Evolutionary conservation across 2,329 filamentous ascomycete species (phyloP).

Genomic region (Juglanconis sp.): DNA sequence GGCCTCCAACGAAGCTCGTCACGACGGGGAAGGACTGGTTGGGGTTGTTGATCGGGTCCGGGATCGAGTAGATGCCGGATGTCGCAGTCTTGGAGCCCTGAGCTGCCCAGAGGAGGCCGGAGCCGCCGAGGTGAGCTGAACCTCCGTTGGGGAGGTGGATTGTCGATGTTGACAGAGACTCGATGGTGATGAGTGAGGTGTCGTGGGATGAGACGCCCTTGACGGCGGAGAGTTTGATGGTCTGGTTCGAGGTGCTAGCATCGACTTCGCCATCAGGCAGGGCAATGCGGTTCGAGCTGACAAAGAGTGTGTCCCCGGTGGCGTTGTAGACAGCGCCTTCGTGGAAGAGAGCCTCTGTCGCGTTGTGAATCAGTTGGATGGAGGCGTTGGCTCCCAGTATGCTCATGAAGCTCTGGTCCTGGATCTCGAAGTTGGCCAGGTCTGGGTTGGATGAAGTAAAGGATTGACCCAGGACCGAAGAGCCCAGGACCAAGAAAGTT

Average conservation of each 20-base stretch:
- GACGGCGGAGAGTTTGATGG: slow-evolving; percentile 10
- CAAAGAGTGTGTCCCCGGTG: slow-evolving; percentile 7
- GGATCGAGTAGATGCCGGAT: slow-evolving; percentile 14
- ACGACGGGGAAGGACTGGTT: slow-evolving; percentile 28
- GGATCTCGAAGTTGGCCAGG: slow-evolving; percentile 13
- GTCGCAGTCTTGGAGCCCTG: slow-evolving; percentile 15
- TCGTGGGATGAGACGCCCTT: slow-evolving; percentile 10
- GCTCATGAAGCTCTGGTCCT: slow-evolving; percentile 9
- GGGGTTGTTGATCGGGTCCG: slow-evolving; percentile 13
- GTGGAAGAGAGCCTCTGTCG: slow-evolving; percentile 17
- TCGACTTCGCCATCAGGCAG: slow-evolving; percentile 10
- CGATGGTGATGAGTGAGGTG: slow-evolving; percentile 1
- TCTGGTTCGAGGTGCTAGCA: slow-evolving; percentile 14
- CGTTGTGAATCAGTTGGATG: slow-evolving; percentile 16
- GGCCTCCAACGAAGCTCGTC: slow-evolving; percentile 36
- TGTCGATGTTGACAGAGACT: background rate
- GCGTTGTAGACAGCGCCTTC: slow-evolving; percentile 13
- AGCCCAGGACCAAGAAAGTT: slow-evolving; percentile 4
- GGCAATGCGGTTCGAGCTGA: slow-evolving; percentile 18
- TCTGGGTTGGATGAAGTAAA: slow-evolving; percentile 10
- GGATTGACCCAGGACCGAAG: background rate
- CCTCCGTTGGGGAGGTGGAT: slow-evolving; percentile 17
- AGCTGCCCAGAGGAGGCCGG: slow-evolving; percentile 14
- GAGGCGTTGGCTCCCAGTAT: slow-evolving; percentile 11
- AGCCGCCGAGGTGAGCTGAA: background rate